Evolutionary conservation across 768 basidiomycete species (phyloP).

Genomic region (Suillus plorans): DNA sequence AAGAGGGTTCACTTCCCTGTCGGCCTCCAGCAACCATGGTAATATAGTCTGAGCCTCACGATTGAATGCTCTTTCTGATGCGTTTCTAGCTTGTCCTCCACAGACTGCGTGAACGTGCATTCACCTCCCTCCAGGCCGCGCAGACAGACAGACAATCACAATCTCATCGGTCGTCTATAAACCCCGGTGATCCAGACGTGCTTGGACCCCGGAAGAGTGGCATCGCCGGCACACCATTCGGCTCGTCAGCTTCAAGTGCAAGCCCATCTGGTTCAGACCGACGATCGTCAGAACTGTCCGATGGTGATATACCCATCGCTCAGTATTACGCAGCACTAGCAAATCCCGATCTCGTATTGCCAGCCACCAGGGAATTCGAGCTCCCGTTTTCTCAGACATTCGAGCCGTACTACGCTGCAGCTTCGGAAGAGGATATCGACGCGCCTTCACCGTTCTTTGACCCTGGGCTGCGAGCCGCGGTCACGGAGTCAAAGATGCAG

Average conservation of each 20-base stretch:
- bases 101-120: conserved; percentile 38
- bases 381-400: not conserved
- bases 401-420: not conserved
- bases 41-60: not conserved
- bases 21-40: conserved; percentile 39
- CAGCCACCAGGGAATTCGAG: conserved; percentile 8
- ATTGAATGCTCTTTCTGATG: conserved; percentile 1
- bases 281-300: not conserved
- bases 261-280: conserved; percentile 7
- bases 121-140: conserved; percentile 28
- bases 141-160: conserved; percentile 15
- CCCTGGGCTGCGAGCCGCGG: not conserved
- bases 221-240: conserved; percentile 31
- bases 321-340: conserved; percentile 5
- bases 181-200: conserved; percentile 29
- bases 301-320: conserved; percentile 3
- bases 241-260: conserved; percentile 25
- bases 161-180: not conserved
- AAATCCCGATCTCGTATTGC: conserved; percentile 7
- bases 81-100: conserved; percentile 36
- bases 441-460: conserved; percentile 7
- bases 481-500: not conserved
- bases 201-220: conserved; percentile 38
- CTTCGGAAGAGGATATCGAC: conserved; percentile 1
- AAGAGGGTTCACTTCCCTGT: conserved; percentile 40